Base-by-base conservation (phyloP, 2,329 filamentous ascomycete species). In the Talaromyces sp. region DNA sequence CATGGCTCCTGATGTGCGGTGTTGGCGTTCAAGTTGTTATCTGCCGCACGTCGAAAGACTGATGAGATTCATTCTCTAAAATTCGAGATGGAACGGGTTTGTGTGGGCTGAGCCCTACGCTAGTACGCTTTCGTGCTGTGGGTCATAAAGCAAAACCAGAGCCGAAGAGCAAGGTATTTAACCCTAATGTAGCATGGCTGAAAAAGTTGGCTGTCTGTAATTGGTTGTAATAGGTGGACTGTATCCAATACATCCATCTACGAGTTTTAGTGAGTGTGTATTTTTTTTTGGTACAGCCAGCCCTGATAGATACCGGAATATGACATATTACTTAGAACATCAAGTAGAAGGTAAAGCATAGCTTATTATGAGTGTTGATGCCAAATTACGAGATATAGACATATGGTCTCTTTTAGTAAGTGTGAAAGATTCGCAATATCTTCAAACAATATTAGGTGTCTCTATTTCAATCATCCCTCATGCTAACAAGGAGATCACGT, bases 401-500 rank as follows among this genome's bases (percentile, higher is more conserved):
- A 37, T 35, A 35, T 54, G 18, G 9, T 14, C 35, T n/a, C 35
- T 48, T 54, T 35, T 54, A 5, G 12, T 54, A 54, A 35, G 31
- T 54, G 50, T 37, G 50, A 35, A 31, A 54, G n/a, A 37, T 35
- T 35, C 31, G n/a, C 31, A 16, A 28, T 54, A 37, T 54, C n/a
- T 35, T 18, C 50, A 54, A 39, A 25, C 33, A 21, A 42, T 21
- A 42, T 42, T 57, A 57, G 37, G 35, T 42, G 42, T 31, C 35
- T 57, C 54, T 57, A 40, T 42, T 37, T 42, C 65, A 67, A 65
- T 62, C 70, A 71, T 74, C 69, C 40, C 67, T 66, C 33, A 92
- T 74, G 21, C 79, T 80, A 63, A 96, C 81, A 44, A 98, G 79
- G 72, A 96, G 89, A 77, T 99, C 95, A 67, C 95, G 86, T 8